Base-by-base conservation (phyloP, 2,329 filamentous ascomycete genomes). In the Arthrinium puccinioides region DNA sequence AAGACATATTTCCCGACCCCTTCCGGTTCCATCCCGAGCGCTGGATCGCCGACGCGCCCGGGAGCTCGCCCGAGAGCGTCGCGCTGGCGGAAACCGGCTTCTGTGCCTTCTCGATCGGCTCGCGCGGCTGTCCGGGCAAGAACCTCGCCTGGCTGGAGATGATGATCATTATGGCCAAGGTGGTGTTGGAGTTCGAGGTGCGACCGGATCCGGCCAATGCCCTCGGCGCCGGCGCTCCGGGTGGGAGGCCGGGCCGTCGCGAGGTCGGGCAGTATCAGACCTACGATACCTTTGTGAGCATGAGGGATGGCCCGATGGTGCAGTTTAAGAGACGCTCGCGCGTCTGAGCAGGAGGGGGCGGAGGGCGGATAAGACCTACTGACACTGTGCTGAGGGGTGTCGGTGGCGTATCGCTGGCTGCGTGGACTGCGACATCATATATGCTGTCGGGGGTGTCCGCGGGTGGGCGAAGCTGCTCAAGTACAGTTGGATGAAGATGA, bases 331-430 rank as follows among this genome's bases (percentile, higher is more conserved):
- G 31, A 28, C 29, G 29, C n/a, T 13, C 6, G 21, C 16, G 13
- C 5, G 24, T 11, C 13, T 30, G 15, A 9, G 9, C 54, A 48
- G 36, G 84, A 72, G 2, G 77, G 79, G 21, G 74, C 64, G 0
- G 63, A 58, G 13, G 84, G 66, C 65, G 82, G 66, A 6, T 70
- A 2, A 64, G 53, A 18, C 74, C 71, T 2, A 0, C 76, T 75
- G 1, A 64, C 68, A 5, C 48, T 46, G 21, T 63, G 40, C 15
- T 75, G 45, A 7, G 40, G 38, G n/a, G 27, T 15, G 32, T 64
- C 57, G 21, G 26, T 44, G 48, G 36, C 44, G 21, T 27, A 47
- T 27, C 49, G 44, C 32, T 66, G 58, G 19, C 19, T 21, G 41
- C 27, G 44, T 46, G 18, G 47, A 47, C 11, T 59, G n/a, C n/a